These are phyloP conservation scores for Mortierella sp. DNA, from an alignment of 371 early-diverging fungal genomes.

Conservation along the genomic window DNA sequence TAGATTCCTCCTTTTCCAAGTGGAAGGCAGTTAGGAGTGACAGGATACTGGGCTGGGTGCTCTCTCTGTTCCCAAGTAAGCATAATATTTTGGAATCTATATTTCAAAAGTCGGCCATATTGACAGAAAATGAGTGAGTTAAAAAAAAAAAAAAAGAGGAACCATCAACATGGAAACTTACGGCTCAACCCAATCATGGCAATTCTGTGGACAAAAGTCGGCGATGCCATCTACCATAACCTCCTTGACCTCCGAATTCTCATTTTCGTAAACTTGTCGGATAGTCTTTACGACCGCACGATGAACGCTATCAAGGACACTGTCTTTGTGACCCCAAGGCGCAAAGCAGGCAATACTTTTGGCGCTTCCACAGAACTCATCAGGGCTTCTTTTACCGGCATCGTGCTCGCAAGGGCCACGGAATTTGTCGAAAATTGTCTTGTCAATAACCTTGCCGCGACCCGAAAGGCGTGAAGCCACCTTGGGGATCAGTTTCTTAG, in stretches of 20 bases:
- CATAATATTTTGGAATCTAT: constrained; percentile 48
- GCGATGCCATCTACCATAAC: constrained; percentile 24
- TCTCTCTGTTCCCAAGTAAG: constrained; percentile 47
- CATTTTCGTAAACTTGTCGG: not conserved
- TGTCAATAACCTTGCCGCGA: constrained; percentile 25
- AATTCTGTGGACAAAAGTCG: constrained; percentile 39
- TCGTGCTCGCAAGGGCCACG: constrained; percentile 18
- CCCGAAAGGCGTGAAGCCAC: constrained; percentile 13
- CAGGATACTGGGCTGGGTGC: constrained; percentile 24
- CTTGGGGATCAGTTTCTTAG: constrained; percentile 8
- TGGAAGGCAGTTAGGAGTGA: constrained; percentile 44
- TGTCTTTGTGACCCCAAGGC: constrained; percentile 28
- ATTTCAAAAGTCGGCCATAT: not conserved
- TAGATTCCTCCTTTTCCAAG: constrained; percentile 42
- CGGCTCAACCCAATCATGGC: constrained; percentile 41
- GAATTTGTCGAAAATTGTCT: constrained; percentile 39
- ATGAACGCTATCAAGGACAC: constrained; percentile 37
- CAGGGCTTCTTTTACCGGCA: constrained; percentile 23
- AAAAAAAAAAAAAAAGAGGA: not conserved
- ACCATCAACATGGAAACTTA: constrained; percentile 20
- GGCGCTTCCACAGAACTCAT: constrained; percentile 47
- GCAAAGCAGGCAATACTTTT: constrained; percentile 47
- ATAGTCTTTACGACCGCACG: constrained; percentile 9
- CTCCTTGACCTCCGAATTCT: constrained; percentile 5
- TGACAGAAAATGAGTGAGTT: not conserved